Base-by-base conservation (phyloP, 192 early-diverging fungal genomes). In the Dispira simplex region DNA sequence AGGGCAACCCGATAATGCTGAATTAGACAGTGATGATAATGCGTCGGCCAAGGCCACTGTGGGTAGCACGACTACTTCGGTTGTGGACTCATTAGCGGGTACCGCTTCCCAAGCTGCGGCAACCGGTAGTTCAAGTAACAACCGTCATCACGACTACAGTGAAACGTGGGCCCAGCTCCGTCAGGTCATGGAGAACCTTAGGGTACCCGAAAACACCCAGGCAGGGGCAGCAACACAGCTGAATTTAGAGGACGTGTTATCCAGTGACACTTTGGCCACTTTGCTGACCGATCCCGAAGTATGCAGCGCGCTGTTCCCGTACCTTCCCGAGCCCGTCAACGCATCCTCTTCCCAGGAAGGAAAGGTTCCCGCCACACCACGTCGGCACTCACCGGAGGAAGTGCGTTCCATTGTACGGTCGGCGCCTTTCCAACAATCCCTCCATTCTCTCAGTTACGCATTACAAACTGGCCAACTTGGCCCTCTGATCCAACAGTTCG, bases 371-470 rank as follows among this genome's bases (percentile, higher is more conserved):
- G n/a, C n/a, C n/a, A n/a, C n/a, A n/a, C n/a, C n/a, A n/a, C n/a
- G n/a, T n/a, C n/a, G n/a, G n/a, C 58, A 44, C 12, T 39, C 58
- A 3, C 58, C 25, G 21, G 39, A 60, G 32, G 58, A 60, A 21
- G 58, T 78, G 25, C 71, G 72, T 21, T 46, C 66, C 51, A 63
- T 74, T 12, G 59, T 78, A 3, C 46, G 68, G 14, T 72, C 73
- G 68, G 69, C 76, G 52, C 76, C 74, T 71, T 78, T 78, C 68
- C 71, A 66, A 49, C 76, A 78, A 66, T 66, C 73, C n/a, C 64
- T 78, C 43, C 63, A 54, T 3, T 68, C 73, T 14, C 65, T 78
- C 51, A 67, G 69, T 51, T 70, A 73, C 25, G 64, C 69, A 63
- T 66, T 78, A 16, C 73, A 73, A 63, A 62, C 71, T 0, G 76